These are phyloP conservation scores for Moringa oleifera DNA, from an alignment of 345 rosid species.

Conservation along the genomic window DNA sequence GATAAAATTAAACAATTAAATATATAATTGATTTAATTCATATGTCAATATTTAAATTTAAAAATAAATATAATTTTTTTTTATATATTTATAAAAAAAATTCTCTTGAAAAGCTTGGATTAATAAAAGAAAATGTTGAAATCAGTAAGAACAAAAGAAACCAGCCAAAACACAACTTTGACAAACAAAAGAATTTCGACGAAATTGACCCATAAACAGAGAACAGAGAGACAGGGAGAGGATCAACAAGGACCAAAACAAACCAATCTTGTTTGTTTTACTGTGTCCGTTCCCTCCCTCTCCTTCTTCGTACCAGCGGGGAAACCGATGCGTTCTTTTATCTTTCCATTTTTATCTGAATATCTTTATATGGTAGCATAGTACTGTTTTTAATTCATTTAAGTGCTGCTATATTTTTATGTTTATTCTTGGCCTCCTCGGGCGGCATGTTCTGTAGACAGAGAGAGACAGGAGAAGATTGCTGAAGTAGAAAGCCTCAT, in stretches of 20 bases:
- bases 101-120: too few relatives aligned
- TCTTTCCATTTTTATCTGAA: background rate
- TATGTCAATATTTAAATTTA: too few relatives aligned
- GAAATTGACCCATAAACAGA: background rate
- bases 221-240: too few relatives aligned
- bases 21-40: too few relatives aligned
- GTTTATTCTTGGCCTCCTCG: constrained; percentile 23
- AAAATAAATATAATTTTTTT: too few relatives aligned
- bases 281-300: background rate
- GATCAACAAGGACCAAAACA: background rate
- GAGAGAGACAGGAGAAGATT: background rate
- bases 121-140: too few relatives aligned
- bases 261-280: background rate
- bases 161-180: background rate
- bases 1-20: too few relatives aligned
- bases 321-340: background rate
- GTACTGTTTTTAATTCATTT: too few relatives aligned
- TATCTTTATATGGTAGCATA: background rate
- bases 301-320: constrained; percentile 16
- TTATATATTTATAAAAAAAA: too few relatives aligned
- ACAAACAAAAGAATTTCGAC: background rate
- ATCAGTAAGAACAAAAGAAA: too few relatives aligned
- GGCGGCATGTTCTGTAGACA: background rate
- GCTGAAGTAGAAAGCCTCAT: background rate
- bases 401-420: background rate